Conservation (phyloP, 768 basidiomycete genomes). For the Leccinum obscurum region DNA sequence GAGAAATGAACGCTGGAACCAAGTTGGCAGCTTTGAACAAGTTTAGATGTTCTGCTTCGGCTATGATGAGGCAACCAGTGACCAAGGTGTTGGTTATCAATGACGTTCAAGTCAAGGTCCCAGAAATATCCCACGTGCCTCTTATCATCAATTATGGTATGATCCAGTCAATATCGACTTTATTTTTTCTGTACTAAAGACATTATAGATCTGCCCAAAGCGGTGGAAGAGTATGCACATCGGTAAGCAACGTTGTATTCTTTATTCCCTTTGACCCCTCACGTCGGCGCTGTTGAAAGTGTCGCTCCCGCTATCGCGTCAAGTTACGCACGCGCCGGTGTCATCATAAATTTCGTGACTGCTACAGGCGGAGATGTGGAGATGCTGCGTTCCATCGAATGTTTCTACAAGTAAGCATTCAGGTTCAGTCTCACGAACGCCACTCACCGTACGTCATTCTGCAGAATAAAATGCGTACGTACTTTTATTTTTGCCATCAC, state of each 20-base stretch:
- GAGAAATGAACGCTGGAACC: conserved; percentile 87
- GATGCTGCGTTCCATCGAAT: conserved; percentile 97
- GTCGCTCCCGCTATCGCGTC: conserved; percentile 88
- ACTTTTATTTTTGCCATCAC: not conserved
- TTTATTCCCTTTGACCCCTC: not conserved
- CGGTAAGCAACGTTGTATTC: conserved; percentile 50
- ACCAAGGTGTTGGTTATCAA: conserved; percentile 88
- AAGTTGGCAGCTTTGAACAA: conserved; percentile 84
- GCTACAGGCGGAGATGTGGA: conserved; percentile 98
- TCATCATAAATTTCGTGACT: conserved; percentile 95
- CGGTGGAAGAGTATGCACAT: conserved; percentile 96
- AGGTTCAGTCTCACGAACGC: not conserved
- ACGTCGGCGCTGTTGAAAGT: conserved; percentile 38
- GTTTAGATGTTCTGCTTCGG: conserved; percentile 60
- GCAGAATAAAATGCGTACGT: conserved; percentile 87
- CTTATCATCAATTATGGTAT: conserved; percentile 94
- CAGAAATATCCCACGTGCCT: conserved; percentile 88
- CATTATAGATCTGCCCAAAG: conserved; percentile 78
- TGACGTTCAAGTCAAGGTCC: conserved; percentile 88
- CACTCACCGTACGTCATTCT: conserved; percentile 16
- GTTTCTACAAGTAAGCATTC: conserved; percentile 85
- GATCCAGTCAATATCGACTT: conserved; percentile 11
- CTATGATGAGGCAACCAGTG: conserved; percentile 61
- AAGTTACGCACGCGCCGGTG: conserved; percentile 80
- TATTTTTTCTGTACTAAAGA: conserved; percentile 9